phyloP scores from a whole-genome alignment of 306 rosid genomes.

The Quercus parvula region DNA sequence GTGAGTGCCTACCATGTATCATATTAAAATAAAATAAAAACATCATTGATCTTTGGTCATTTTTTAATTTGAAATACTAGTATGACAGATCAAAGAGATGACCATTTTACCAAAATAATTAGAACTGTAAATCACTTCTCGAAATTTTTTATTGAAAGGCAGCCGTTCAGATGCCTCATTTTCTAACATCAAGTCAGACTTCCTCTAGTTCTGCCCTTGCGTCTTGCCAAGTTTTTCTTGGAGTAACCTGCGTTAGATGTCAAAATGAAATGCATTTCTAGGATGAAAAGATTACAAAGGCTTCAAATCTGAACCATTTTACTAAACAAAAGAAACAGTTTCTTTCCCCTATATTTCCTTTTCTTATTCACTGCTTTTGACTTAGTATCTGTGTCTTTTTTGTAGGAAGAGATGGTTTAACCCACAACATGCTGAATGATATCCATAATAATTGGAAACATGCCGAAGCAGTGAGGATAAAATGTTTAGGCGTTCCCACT shows the following conservation, averaged over 20 bases:
- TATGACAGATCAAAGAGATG: not conserved
- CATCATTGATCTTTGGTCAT: not conserved
- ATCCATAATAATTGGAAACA: conserved; percentile 82
- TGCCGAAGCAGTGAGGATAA: conserved; percentile 81
- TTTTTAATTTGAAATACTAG: not conserved
- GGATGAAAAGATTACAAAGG: not conserved
- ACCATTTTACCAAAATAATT: not conserved
- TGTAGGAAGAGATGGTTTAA: conserved; percentile 92
- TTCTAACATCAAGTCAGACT: not conserved
- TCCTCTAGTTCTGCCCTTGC: not conserved
- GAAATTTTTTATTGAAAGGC: too few relatives aligned
- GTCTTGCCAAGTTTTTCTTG: not conserved
- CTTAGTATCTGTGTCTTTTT: conserved; percentile 3
- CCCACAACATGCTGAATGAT: conserved; percentile 88
- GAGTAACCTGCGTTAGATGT: too few relatives aligned
- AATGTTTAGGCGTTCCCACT: conserved; percentile 88
- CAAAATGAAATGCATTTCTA: not conserved
- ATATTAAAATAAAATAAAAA: not conserved
- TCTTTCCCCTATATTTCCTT: not conserved
- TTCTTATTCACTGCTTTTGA: conserved; percentile 7
- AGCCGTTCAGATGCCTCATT: not conserved
- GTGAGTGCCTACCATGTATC: not conserved
- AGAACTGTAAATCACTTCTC: too few relatives aligned
- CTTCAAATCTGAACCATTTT: not conserved
- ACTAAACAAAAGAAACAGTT: conserved; percentile 7